Evolutionary conservation across 495 filamentous ascomycete genomes (phyloP), one percentile per base, ranked within the genome.

Genomic region (Hypomontagnella monticulosa): DNA sequence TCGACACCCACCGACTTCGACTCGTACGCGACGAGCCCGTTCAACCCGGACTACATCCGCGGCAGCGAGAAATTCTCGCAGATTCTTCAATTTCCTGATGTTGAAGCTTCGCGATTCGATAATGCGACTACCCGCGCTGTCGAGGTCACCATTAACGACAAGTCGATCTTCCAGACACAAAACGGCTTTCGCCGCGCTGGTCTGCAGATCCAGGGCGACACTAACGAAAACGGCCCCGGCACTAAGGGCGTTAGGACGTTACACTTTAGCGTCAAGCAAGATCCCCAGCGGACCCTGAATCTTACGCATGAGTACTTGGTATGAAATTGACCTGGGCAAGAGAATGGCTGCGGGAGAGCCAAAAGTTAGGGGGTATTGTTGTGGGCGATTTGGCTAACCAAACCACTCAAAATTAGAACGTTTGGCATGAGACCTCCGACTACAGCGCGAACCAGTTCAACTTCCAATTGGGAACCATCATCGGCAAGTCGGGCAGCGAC

Each of bases 391-490:
- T 10, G 18, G 32, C 61, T 69, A 20, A 66, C 46, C 0, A 32
- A 16, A 15, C 38, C n/a, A 54, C 40, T 11, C n/a, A 36, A 40
- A 46, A 20, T 6, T 51, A 78, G 82, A 79, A 83, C 50, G 81
- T 81, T 1, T 86, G 84, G 79, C 83, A 85, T 67, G 84, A 87
- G 60, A 73, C 80, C 1, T 73, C 74, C 50, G 84, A 85, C 72
- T 87, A 81, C 73, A 78, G 76, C 49, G 72, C 77, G 40, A 84
- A 86, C 71, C 80, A 85, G 49, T 85, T 84, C 76, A 84, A 84
- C 46, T 79, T 87, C 59, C 77, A 85, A 70, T 70, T 75, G 2
- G 84, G 84, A 52, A 76, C 79, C 10, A 77, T 84, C 63, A 71
- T 82, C 44, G 78, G 79, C 49, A 78, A 77, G 61, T 71, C 80